A percentile compares a stretch with the other conserved stretches of the same genome.
Evolutionary conservation across 2,329 filamentous ascomycete species (phyloP).

Genomic region (Aureobasidium sp.): DNA sequence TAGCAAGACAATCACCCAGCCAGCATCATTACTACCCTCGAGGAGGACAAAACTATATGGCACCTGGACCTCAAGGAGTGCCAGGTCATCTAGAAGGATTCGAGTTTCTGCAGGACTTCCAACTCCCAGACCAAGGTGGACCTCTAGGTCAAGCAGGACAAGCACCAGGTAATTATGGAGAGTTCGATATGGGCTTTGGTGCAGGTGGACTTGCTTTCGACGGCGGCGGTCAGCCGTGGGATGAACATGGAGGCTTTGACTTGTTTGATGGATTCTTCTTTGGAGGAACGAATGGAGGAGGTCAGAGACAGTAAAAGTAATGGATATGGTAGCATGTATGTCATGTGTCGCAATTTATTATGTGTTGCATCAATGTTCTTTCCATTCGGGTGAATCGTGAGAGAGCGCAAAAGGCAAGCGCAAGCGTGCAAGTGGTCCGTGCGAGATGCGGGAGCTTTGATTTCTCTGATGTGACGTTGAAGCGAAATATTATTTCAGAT

Average conservation of each 20-base stretch:
- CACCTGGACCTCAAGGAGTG: neutral
- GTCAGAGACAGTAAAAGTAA: neutral
- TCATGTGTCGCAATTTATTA: neutral
- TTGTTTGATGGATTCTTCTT: slow-evolving; percentile 68
- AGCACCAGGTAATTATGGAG: slow-evolving; percentile 39
- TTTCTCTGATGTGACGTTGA: slow-evolving; percentile 9
- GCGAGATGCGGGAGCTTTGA: neutral
- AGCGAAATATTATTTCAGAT: neutral
- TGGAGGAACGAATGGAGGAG: slow-evolving; percentile 36
- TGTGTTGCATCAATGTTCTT: neutral
- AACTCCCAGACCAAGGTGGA: slow-evolving; percentile 19
- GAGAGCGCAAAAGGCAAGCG: neutral
- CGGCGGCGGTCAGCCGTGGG: slow-evolving; percentile 44
- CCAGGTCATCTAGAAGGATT: slow-evolving; percentile 25
- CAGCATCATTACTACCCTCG: slow-evolving; percentile 12
- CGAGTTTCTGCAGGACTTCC: slow-evolving; percentile 49
- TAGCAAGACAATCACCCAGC: slow-evolving; percentile 6
- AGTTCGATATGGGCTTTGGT: slow-evolving; percentile 55
- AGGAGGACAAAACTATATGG: neutral
- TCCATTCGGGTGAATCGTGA: neutral
- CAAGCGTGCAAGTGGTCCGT: neutral
- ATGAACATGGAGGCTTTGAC: slow-evolving; percentile 43
- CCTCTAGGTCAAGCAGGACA: slow-evolving; percentile 7
- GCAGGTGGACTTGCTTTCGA: slow-evolving; percentile 26
- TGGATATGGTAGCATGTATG: neutral